These are phyloP conservation scores for Arthroderma sp. DNA, from an alignment of 2,329 filamentous ascomycete genomes.

Conservation along the genomic window DNA sequence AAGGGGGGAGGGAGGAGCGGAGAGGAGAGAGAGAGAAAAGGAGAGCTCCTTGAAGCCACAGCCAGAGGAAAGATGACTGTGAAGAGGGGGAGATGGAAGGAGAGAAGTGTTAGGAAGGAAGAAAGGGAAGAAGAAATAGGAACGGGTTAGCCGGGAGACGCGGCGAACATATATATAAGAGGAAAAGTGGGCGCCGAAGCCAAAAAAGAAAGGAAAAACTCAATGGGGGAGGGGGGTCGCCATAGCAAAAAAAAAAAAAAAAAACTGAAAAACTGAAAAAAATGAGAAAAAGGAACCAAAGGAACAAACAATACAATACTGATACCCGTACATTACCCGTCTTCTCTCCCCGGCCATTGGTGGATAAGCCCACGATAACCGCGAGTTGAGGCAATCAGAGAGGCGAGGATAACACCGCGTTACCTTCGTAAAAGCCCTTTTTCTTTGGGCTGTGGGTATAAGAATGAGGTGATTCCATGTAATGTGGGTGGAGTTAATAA, in stretches of 20 bases:
- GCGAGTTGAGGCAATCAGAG: too few relatives aligned
- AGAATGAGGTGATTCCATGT: too few relatives aligned
- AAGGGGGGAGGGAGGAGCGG: constrained; percentile 2
- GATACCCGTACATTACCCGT: too few relatives aligned
- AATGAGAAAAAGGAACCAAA: constrained; percentile 1
- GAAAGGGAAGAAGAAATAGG: constrained; percentile 7
- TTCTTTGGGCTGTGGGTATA: too few relatives aligned
- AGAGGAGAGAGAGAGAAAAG: background rate
- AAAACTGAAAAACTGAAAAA: background rate
- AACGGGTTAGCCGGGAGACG: constrained; percentile 4
- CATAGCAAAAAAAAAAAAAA: constrained; percentile 1
- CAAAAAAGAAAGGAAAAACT: background rate
- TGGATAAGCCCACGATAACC: background rate
- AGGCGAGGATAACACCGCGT: too few relatives aligned
- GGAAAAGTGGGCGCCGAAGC: constrained; percentile 6
- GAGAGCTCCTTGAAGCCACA: background rate
- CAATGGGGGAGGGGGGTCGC: background rate
- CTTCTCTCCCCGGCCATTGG: too few relatives aligned
- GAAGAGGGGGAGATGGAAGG: constrained; percentile 5
- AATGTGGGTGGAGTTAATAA: too few relatives aligned
- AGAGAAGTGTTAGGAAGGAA: constrained; percentile 1
- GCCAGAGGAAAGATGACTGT: background rate
- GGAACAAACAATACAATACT: background rate
- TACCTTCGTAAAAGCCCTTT: too few relatives aligned
- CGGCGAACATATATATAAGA: constrained; percentile 6